These are phyloP conservation scores for Didymella sp. DNA, from an alignment of 2,329 filamentous ascomycete genomes.

Conservation along the genomic window DNA sequence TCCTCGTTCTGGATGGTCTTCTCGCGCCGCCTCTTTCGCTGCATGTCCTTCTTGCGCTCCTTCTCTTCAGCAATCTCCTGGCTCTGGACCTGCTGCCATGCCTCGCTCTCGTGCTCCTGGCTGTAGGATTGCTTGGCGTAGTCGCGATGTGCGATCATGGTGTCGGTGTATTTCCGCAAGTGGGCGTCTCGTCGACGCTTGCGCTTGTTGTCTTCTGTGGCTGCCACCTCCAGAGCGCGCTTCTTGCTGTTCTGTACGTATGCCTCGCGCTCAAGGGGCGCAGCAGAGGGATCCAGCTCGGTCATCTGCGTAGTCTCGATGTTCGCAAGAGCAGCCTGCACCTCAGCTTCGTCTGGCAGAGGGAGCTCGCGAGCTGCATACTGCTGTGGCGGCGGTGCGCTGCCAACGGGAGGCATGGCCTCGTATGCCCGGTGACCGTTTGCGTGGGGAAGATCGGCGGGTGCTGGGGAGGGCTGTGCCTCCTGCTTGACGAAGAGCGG, in stretches of 20 bases:
- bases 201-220: conserved; percentile 68
- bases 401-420: conserved; percentile 31
- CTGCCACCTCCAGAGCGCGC: conserved; percentile 71
- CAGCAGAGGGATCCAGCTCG: conserved; percentile 63
- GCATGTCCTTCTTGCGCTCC: conserved; percentile 99
- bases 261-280: conserved; percentile 60
- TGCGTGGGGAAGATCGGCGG: conserved; percentile 32
- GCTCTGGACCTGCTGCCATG: conserved; percentile 84
- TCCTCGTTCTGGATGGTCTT: conserved; percentile 90
- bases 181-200: conserved; percentile 67
- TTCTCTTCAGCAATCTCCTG: conserved; percentile 94
- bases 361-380: conserved; percentile 39
- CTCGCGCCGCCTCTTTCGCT: conserved; percentile 92
- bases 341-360: conserved; percentile 64
- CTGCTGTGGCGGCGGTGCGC: conserved; percentile 25
- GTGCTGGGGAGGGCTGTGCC: conserved; percentile 39
- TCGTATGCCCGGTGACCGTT: conserved; percentile 35
- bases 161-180: conserved; percentile 62
- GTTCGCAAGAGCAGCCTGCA: conserved; percentile 69
- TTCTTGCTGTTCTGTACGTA: conserved; percentile 66
- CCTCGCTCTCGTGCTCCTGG: conserved; percentile 77
- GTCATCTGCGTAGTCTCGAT: conserved; percentile 65
- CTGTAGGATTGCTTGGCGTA: conserved; percentile 79
- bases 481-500: conserved; percentile 48
- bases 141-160: conserved; percentile 72